Conservation (phyloP, 179 eudicot genomes). For the Spinacia oleracea region DNA sequence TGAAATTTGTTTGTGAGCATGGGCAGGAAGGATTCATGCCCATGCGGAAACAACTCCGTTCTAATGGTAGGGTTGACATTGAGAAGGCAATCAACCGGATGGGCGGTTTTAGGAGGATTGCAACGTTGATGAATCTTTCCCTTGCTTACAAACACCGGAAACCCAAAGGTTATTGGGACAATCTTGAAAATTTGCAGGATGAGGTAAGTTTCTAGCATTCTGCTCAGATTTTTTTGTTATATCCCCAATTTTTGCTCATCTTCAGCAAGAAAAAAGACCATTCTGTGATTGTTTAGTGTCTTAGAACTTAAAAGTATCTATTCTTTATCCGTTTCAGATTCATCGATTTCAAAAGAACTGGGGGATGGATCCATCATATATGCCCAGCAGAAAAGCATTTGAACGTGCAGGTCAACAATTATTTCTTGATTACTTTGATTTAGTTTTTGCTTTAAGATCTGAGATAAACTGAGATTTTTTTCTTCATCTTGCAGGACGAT, state of each 20-base stretch:
- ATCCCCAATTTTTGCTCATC: background rate
- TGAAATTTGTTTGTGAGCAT: constrained; percentile 63
- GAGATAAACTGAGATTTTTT: constrained; percentile 7
- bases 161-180: constrained; percentile 98
- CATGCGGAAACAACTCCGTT: constrained; percentile 91
- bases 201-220: constrained; percentile 50
- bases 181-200: constrained; percentile 82
- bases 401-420: constrained; percentile 73
- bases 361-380: constrained; percentile 93
- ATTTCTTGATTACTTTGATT: background rate
- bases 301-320: background rate
- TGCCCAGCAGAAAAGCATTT: constrained; percentile 96
- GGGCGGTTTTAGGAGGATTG: constrained; percentile 93
- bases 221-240: background rate
- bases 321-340: constrained; percentile 44
- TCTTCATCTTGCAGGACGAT: constrained; percentile 76
- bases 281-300: background rate
- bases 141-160: constrained; percentile 95
- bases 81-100: constrained; percentile 96
- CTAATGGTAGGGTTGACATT: constrained; percentile 87
- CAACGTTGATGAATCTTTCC: constrained; percentile 75
- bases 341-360: constrained; percentile 84
- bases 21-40: constrained; percentile 99
- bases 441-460: background rate
- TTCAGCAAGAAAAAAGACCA: background rate